These are phyloP conservation scores for Paraphaeosphaeria sporulosa DNA, from an alignment of 2,329 filamentous ascomycete species.

Conservation along the genomic window DNA sequence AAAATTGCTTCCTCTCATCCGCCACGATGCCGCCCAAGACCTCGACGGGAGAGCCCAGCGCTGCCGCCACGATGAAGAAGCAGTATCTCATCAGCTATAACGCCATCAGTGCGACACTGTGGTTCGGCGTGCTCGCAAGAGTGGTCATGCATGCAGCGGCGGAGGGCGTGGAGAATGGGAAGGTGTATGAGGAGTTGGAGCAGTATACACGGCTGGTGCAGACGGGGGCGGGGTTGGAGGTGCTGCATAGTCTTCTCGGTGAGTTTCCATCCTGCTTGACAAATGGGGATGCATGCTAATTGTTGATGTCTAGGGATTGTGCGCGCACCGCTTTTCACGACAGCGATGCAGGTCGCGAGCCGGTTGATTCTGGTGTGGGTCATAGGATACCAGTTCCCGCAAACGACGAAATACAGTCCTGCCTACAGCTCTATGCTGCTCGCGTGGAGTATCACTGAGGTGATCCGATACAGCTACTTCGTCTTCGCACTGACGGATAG, in stretches of 20 bases:
- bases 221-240: slow-evolving; percentile 81
- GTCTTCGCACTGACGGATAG: slow-evolving; percentile 69
- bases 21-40: slow-evolving; percentile 27
- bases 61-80: slow-evolving; percentile 31
- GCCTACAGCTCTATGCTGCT: slow-evolving; percentile 80
- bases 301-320: no score
- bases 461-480: slow-evolving; percentile 93
- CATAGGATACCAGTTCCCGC: slow-evolving; percentile 77
- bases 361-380: slow-evolving; percentile 91
- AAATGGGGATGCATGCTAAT: no score
- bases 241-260: slow-evolving; percentile 83
- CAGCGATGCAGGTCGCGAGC: slow-evolving; percentile 86
- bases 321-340: slow-evolving; percentile 83
- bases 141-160: slow-evolving; percentile 62
- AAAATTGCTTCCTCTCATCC: neutral
- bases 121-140: slow-evolving; percentile 77
- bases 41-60: no score
- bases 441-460: slow-evolving; percentile 91
- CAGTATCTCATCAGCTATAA: slow-evolving; percentile 88
- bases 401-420: slow-evolving; percentile 63
- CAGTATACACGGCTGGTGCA: slow-evolving; percentile 81
- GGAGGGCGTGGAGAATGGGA: slow-evolving; percentile 42
- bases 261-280: no score
- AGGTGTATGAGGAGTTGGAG: slow-evolving; percentile 69
- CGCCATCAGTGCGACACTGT: slow-evolving; percentile 75